phyloP scores from a whole-genome alignment of 2,329 filamentous ascomycete species.

The Lecanosticta acicola region DNA sequence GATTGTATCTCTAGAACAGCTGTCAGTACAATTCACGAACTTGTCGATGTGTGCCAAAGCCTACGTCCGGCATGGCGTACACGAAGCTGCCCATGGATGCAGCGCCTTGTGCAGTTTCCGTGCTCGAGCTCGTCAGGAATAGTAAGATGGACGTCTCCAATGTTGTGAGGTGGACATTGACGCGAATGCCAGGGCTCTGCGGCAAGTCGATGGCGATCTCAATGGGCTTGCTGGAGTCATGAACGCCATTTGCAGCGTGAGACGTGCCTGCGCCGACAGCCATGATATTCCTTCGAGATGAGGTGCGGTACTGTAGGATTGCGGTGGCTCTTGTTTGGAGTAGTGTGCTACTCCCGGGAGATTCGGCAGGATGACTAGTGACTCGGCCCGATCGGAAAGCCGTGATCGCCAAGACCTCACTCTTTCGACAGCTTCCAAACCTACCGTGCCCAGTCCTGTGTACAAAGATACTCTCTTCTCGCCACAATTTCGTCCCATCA shows the following conservation, averaged over 20 bases:
- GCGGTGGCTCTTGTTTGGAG: too few species aligned
- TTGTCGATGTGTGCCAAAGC: constrained; percentile 18
- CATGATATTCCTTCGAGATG: constrained; percentile 23
- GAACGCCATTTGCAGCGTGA: constrained; percentile 25
- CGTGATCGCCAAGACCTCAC: too few species aligned
- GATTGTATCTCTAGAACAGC: constrained; percentile 34
- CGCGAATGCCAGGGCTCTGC: constrained; percentile 50
- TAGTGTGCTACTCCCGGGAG: too few species aligned
- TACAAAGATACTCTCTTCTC: too few species aligned
- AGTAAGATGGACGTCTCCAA: constrained; percentile 49
- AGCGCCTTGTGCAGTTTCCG: constrained; percentile 41
- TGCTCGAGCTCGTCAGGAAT: constrained; percentile 52
- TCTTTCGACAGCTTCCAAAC: too few species aligned
- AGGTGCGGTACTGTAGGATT: too few species aligned
- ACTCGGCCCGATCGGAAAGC: too few species aligned
- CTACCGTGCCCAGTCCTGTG: too few species aligned
- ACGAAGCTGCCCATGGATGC: constrained; percentile 76
- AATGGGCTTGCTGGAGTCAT: constrained; percentile 38
- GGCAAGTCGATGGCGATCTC: constrained; percentile 56
- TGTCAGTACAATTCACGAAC: not conserved
- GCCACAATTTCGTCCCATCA: too few species aligned
- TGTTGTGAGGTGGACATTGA: constrained; percentile 55
- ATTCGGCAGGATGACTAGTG: too few species aligned
- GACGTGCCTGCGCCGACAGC: constrained; percentile 11
- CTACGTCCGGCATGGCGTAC: constrained; percentile 85